Base-by-base conservation (phyloP, 1,284 basidiomycete species). In the Cutaneotrichosporon cyanovorans region DNA sequence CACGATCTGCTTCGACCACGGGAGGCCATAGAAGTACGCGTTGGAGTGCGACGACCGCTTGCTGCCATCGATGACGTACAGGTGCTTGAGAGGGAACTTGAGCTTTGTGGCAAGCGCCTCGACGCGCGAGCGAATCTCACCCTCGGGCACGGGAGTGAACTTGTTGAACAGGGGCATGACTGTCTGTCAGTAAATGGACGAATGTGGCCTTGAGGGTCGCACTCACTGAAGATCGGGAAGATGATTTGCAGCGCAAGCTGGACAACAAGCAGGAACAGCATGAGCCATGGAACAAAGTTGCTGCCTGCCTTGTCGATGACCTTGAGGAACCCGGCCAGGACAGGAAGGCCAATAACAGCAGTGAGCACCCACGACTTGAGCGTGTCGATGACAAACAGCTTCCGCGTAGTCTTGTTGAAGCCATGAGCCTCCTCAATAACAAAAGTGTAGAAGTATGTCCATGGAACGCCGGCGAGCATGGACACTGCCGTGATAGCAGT, bases 1-100 rank as follows among this genome's bases (percentile, higher is more conserved):
- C 65, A 97, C 92, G 60, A 98, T 92, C 69, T 92, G 89, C 65
- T 93, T 93, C 66, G 87, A 85, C 88, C 87, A 91, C 2, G 88
- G 89, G 14, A 93, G 78, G 50, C 90, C 89, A 59, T 89, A 92
- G 76, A 92, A 93, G 74, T 91, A 91, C 32, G 92, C 91, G 58
- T 96, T 97, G 55, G 84, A 87, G 73, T 97, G 93, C 3, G 86
- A 85, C 66, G 84, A 89, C 45, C 93, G 82, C 75, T 93, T 95
- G 47, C 86, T 90, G 22, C 95, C 93, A 64, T 98, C 93, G 60
- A 97, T 96, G 65, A 96, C 89, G 71, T 95, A 97, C 50, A 98
- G 73, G 67, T 95, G 84, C 68, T 85, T 93, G 51, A 97, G 76
- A 0, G 93, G 93, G 79, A 98, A 98, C 48, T 84, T 80, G 63